Evolutionary conservation across 202 grass and related monocot species (phyloP).

Genomic region (Dendrocalamus latiflorus): DNA sequence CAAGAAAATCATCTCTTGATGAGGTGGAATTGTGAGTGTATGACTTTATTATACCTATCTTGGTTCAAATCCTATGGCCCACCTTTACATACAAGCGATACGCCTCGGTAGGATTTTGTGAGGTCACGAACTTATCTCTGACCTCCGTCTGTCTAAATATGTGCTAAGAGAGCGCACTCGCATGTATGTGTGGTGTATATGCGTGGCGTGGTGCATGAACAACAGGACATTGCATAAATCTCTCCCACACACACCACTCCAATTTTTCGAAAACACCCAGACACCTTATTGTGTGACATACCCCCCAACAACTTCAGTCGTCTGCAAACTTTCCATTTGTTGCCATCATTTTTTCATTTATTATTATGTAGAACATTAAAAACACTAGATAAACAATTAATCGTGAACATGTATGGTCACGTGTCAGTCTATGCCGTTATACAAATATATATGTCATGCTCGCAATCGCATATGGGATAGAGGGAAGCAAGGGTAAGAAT

Average conservation of each 20-base stretch:
- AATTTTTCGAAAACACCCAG: neutral
- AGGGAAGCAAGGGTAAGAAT: neutral
- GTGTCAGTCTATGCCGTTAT: neutral
- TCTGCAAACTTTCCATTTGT: neutral
- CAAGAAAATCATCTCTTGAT: neutral
- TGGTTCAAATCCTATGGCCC: too few species aligned
- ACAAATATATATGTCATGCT: neutral
- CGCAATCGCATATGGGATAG: neutral
- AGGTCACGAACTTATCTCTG: accelerated
- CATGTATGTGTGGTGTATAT: too few species aligned
- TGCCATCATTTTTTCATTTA: neutral
- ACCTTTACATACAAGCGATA: too few species aligned
- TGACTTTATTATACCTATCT: too few species aligned
- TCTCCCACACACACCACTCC: too few species aligned
- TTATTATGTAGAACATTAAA: neutral
- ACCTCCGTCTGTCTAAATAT: too few species aligned
- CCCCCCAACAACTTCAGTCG: neutral
- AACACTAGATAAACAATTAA: neutral
- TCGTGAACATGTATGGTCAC: neutral
- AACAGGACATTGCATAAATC: neutral
- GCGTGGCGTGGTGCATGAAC: neutral
- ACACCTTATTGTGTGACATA: too few species aligned
- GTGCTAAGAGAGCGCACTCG: too few species aligned
- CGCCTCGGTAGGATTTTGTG: too few species aligned
- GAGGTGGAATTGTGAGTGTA: too few species aligned